Evolutionary conservation across 192 early-diverging fungal species (phyloP).

Genomic region (Coemansia guatemalensis): DNA sequence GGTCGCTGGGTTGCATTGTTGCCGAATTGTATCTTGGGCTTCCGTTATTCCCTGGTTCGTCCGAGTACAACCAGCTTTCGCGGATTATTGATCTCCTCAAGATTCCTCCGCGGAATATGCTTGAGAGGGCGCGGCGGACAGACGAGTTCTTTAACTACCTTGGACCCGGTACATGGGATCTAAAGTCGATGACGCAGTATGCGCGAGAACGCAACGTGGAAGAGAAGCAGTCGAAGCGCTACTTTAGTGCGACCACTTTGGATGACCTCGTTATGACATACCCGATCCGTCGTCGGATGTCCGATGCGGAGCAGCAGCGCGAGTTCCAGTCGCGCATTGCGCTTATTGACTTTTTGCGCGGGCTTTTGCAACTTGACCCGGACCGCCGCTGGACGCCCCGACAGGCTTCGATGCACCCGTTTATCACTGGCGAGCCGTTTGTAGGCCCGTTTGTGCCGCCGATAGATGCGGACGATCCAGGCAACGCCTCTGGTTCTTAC

Average conservation of each 20-base stretch:
- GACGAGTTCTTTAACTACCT: slow-evolving; percentile 82
- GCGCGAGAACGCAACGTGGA: slow-evolving; percentile 72
- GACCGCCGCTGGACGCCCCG: slow-evolving; percentile 93
- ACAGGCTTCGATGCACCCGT: slow-evolving; percentile 92
- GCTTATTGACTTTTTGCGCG: slow-evolving; percentile 90
- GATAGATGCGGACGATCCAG: slow-evolving; percentile 9
- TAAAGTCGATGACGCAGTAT: slow-evolving; percentile 84
- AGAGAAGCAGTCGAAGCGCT: slow-evolving; percentile 92
- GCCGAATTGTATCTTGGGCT: slow-evolving; percentile 94
- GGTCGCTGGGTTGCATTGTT: slow-evolving; percentile 98
- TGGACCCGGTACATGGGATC: slow-evolving; percentile 55
- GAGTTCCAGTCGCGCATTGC: slow-evolving; percentile 61
- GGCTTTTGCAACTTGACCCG: slow-evolving; percentile 88
- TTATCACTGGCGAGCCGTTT: slow-evolving; percentile 87
- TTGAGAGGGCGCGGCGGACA: slow-evolving; percentile 88
- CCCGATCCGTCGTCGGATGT: slow-evolving; percentile 68
- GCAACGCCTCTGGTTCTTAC: slow-evolving; percentile 15
- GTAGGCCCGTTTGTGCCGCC: slow-evolving; percentile 56
- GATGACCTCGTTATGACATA: slow-evolving; percentile 85
- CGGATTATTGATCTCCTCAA: slow-evolving; percentile 95
- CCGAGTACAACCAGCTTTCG: slow-evolving; percentile 94
- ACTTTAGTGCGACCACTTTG: slow-evolving; percentile 84
- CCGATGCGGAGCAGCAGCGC: slow-evolving; percentile 42
- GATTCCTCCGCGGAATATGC: slow-evolving; percentile 86
- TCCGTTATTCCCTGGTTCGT: slow-evolving; percentile 93